These are phyloP conservation scores for Raffaelea arxii DNA, from an alignment of 2,329 filamentous ascomycete genomes.

Conservation along the genomic window DNA sequence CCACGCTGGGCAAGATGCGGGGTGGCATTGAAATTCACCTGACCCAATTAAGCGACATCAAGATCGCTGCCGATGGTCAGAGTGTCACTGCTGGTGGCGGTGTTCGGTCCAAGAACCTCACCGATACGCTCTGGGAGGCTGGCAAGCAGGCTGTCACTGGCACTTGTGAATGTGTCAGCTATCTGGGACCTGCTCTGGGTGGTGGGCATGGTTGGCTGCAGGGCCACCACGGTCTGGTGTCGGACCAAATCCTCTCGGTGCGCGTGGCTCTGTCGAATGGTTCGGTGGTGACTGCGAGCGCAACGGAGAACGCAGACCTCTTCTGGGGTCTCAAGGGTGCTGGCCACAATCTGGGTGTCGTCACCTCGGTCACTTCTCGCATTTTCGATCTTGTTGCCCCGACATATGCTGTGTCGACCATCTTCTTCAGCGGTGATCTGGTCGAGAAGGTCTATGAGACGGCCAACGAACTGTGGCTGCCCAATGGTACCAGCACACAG, in stretches of 20 bases:
- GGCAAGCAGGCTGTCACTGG: constrained; percentile 49
- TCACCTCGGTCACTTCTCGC: constrained; percentile 32
- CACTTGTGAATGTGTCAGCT: constrained; percentile 39
- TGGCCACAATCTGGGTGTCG: constrained; percentile 48
- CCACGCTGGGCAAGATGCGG: constrained; percentile 30
- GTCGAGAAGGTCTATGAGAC: constrained; percentile 33
- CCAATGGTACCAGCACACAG: constrained; percentile 24
- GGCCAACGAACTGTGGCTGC: constrained; percentile 30
- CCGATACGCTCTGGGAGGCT: constrained; percentile 36
- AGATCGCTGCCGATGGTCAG: constrained; percentile 32
- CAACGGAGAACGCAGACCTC: constrained; percentile 30
- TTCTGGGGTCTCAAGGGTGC: constrained; percentile 49
- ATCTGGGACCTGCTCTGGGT: constrained; percentile 36
- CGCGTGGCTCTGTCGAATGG: constrained; percentile 43
- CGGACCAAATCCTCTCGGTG: constrained; percentile 42
- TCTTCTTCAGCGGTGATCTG: constrained; percentile 33
- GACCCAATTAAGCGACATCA: constrained; percentile 36
- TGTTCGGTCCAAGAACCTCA: constrained; percentile 43
- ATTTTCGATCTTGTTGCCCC: constrained; percentile 30
- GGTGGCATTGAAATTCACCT: constrained; percentile 49
- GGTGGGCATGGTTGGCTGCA: constrained; percentile 48
- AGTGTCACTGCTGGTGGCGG: constrained; percentile 42
- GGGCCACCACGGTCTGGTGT: constrained; percentile 40
- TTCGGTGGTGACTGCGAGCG: constrained; percentile 22
- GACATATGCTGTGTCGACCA: constrained; percentile 28